These are phyloP conservation scores for Theobroma grandiflorum DNA, from an alignment of 441 rosid genomes.

Conservation along the genomic window DNA sequence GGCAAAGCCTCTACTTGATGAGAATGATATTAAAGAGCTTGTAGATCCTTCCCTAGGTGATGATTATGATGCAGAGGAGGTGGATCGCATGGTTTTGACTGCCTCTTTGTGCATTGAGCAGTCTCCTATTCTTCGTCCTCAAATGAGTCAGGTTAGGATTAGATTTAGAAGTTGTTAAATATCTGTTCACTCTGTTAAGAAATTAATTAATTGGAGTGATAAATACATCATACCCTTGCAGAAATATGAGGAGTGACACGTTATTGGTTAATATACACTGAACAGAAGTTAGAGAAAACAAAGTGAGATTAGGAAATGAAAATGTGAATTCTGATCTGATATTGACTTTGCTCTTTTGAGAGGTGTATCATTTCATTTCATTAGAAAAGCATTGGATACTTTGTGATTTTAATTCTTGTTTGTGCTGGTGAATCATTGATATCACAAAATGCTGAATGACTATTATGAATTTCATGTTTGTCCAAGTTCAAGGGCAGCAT, in stretches of 20 bases:
- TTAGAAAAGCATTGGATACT: background rate
- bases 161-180: slow-evolving; percentile 8
- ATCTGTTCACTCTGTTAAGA: background rate
- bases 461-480: background rate
- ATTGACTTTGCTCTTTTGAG: background rate
- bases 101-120: slow-evolving; percentile 83
- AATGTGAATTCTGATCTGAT: background rate
- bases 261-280: background rate
- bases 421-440: background rate
- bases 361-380: background rate
- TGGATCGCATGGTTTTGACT: slow-evolving; percentile 64
- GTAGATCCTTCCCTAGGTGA: slow-evolving; percentile 71
- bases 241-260: background rate
- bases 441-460: too few species aligned
- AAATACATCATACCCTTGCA: background rate
- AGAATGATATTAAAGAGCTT: slow-evolving; percentile 54
- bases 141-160: slow-evolving; percentile 78
- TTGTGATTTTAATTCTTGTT: background rate
- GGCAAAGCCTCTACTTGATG: slow-evolving; percentile 86
- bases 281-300: background rate
- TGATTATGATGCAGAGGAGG: slow-evolving; percentile 66
- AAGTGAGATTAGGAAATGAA: background rate
- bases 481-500: background rate
- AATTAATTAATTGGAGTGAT: background rate
- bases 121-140: slow-evolving; percentile 83